Evolutionary conservation across 176 grass and related monocot genomes (phyloP), one percentile per base, ranked within the genome.

Genomic region (Bonia amplexicaulis): DNA sequence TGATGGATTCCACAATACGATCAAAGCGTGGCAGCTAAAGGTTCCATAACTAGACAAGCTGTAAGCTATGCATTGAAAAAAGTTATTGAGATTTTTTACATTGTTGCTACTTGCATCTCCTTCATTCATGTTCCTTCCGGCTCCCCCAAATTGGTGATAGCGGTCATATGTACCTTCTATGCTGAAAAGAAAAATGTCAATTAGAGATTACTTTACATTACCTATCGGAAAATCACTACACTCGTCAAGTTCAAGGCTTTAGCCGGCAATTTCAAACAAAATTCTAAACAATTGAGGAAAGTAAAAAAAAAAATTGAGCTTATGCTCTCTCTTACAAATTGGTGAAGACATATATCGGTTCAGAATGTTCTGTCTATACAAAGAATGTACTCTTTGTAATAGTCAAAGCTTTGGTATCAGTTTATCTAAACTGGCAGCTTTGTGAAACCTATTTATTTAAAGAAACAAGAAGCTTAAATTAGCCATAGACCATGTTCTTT

Each of bases 121-220:
- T 74, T 33, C 66, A 63, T 82, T 88, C 76, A 79, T 10, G 37
- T 78, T 65, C n/a, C 48, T 78, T 45, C 52, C 35, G 40, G 67
- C 17, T 83, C 49, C 83, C 0, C 51, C 42, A 74, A 92, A 89
- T 55, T 68, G 84, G 31, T 83, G 72, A 69, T 83, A 92, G 33
- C 90, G 86, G 14, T 82, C 82, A 71, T 89, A 88, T 63, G 86
- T 89, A 31, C 23, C 67, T 86, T 89, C 86, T 53, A 92, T 86
- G 83, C 90, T 92, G 86, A 66, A 85, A 88, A 78, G 15, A 48
- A 53, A 73, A 73, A 82, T 33, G 16, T 12, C 47, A 83, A 17
- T 1, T 0, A 15, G 59, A 22, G 31, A 66, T 86, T 62, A 66
- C 68, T 14, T 63, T 9, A 71, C 78, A 49, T 76, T 47, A 45